Conservation (phyloP, 768 basidiomycete species). For the Boletales sp. region DNA sequence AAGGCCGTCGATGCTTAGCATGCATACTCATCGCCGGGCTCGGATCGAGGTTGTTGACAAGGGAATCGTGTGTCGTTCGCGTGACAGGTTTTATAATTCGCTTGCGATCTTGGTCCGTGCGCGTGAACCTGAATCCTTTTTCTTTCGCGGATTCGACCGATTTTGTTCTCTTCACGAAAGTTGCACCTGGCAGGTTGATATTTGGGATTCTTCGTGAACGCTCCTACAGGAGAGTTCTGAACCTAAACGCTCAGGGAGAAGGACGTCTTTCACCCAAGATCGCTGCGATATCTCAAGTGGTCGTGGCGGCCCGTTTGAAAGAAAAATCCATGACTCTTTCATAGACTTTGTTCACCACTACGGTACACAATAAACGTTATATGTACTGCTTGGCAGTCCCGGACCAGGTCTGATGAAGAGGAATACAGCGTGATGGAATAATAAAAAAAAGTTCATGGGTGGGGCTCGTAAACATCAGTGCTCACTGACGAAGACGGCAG, state of each 20-base stretch:
- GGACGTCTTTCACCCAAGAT: conserved; percentile 63
- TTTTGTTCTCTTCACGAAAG: conserved; percentile 48
- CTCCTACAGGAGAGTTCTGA: conserved; percentile 51
- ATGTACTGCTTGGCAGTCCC: too few species aligned
- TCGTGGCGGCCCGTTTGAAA: conserved; percentile 65
- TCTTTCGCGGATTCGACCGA: not conserved
- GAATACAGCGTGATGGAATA: too few species aligned
- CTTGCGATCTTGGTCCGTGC: conserved; percentile 49
- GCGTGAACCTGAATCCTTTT: conserved; percentile 25
- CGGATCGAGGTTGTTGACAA: conserved; percentile 41
- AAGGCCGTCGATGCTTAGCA: conserved; percentile 20
- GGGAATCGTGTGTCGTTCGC: conserved; percentile 17
- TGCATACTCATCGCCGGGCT: conserved; percentile 28
- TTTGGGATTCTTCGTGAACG: conserved; percentile 50
- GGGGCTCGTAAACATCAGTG: conserved; percentile 39
- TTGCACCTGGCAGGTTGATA: conserved; percentile 70
- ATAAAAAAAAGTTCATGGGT: too few species aligned
- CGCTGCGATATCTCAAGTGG: conserved; percentile 43
- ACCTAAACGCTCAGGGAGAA: conserved; percentile 55
- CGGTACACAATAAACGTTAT: too few species aligned
- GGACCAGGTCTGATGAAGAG: too few species aligned
- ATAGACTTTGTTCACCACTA: too few species aligned
- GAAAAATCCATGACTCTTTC: conserved; percentile 33
- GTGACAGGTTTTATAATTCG: conserved; percentile 25
- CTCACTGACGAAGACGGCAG: conserved; percentile 81